Conservation (phyloP, 352 stramenopile genomes). For the Pythium grandisporangium region DNA sequence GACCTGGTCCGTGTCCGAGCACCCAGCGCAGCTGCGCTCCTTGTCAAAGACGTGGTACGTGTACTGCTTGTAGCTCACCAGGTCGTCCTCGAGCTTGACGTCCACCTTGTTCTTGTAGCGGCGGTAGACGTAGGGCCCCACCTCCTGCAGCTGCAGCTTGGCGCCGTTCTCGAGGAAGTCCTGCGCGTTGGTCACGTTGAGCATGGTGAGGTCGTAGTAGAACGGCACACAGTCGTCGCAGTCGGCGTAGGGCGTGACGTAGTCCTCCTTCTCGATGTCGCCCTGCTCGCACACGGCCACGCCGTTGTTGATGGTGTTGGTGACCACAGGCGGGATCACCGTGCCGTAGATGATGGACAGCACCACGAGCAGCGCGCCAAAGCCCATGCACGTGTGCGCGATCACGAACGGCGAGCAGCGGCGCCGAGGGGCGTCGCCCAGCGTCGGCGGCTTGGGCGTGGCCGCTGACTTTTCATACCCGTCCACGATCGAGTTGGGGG, state of each 20-base stretch:
- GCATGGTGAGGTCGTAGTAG: conserved; percentile 55
- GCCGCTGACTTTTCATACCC: too few relatives aligned
- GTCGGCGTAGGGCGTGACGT: conserved; percentile 53
- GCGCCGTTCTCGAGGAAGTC: conserved; percentile 29
- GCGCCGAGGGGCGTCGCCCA: too few relatives aligned
- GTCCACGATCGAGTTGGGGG: too few relatives aligned
- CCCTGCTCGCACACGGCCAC: conserved; percentile 28
- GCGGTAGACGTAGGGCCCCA: conserved; percentile 67
- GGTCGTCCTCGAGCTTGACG: conserved; percentile 36
- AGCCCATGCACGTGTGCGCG: conserved; percentile 20
- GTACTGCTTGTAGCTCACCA: conserved; percentile 69
- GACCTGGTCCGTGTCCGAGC: conserved; percentile 43
- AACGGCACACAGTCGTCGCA: conserved; percentile 70
- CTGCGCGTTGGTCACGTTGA: conserved; percentile 74
- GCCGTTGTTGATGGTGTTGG: conserved; percentile 22
- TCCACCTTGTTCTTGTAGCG: conserved; percentile 50
- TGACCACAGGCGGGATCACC: conserved; percentile 39
- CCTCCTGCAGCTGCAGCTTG: conserved; percentile 54
- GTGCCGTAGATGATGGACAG: conserved; percentile 43
- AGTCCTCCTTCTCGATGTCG: conserved; percentile 29
- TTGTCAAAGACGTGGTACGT: conserved; percentile 57
- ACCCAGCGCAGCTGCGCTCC: conserved; percentile 40
- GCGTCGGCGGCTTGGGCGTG: too few relatives aligned
- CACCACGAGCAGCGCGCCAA: conserved; percentile 28
- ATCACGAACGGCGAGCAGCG: conserved; percentile 27